Base-by-base conservation (phyloP, 208 protist genomes). In the Trichomonas gallinae region DNA sequence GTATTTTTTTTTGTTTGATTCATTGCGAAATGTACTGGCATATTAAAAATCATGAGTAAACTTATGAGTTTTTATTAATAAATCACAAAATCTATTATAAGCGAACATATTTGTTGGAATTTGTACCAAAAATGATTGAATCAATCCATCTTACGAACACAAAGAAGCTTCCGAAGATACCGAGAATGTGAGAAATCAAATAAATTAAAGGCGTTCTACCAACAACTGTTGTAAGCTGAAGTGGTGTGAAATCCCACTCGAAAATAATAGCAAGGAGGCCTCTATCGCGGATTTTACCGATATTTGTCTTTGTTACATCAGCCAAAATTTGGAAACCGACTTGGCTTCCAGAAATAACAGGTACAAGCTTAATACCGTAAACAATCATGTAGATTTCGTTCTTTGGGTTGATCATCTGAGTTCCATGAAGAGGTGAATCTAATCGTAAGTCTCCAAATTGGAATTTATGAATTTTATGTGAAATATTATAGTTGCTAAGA, bases 201-300 rank as follows among this genome's bases (percentile, higher is more conserved):
- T 51, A 49, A 34, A 93, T 93, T 0, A 93, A 0, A 38, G 87
- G 87, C 4, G 42, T 44, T 9, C 31, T 34, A 38, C 34, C 15
- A 36, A 17, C n/a, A 15, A 17, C 15, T 51, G 10, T 93, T 23
- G 11, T 42, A 38, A 93, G 17, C 10, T 44, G 40, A 51, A 93
- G 42, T 93, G 87, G 87, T 51, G 44, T 49, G 26, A 93, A 93
- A 51, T 93, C n/a, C 87, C 87, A 93, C 31, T 93, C 87, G 17
- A 93, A 93, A 15, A 93, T 34, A 8, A 93, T 51, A 15, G 44
- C 87, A 34, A 42, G 23, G 8, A 93, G 45, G 48, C 87, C 87
- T 26, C 44, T 23, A 17, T 38, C 13, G 3, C 87, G 23, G n/a
- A 93, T 93, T 38, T 93, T 93, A 9, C 46, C 87, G 44, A 93